These are phyloP conservation scores for Senecio squalidus DNA, from an alignment of 140 eudicot genomes.

Conservation along the genomic window DNA sequence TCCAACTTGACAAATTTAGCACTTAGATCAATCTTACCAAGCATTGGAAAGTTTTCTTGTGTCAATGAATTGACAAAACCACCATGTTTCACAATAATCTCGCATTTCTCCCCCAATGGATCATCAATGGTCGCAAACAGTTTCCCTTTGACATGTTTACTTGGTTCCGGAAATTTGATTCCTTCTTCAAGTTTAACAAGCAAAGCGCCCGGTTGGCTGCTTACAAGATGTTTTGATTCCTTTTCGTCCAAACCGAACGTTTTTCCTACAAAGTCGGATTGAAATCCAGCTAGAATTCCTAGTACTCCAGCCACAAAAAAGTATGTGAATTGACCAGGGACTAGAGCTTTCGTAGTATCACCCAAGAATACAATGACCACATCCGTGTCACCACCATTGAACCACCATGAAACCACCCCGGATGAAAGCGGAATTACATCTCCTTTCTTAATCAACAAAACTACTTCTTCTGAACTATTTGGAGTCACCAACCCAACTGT, in stretches of 20 bases:
- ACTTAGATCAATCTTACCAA: conserved; percentile 38
- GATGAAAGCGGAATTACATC: conserved; percentile 35
- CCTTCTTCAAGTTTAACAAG: conserved; percentile 20
- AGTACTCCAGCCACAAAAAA: conserved; percentile 32
- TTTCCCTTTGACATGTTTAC: conserved; percentile 2
- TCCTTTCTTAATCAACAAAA: conserved; percentile 34
- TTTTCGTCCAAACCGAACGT: conserved; percentile 17
- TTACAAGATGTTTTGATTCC: conserved; percentile 11
- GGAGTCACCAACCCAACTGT: conserved; percentile 36
- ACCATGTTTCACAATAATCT: conserved; percentile 10
- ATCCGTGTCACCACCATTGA: conserved; percentile 40
- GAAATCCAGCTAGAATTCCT: conserved; percentile 32
- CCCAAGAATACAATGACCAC: conserved; percentile 36
- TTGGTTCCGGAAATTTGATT: conserved; percentile 22
- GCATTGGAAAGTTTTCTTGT: conserved; percentile 18
- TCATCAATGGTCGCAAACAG: conserved; percentile 12
- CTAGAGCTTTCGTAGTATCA: conserved; percentile 29
- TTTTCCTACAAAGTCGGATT: conserved; percentile 27
- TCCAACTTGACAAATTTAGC: conserved; percentile 29
- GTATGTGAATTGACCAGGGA: conserved; percentile 37
- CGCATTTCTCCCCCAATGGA: conserved; percentile 12
- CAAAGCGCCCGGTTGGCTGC: conserved; percentile 20
- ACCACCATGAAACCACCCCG: conserved; percentile 52
- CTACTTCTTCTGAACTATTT: conserved; percentile 28
- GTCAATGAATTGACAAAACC: conserved; percentile 20